Evolutionary conservation across 352 stramenopile species (phyloP), one percentile per base, ranked within the genome.

Genomic region (Pythium chondricola): DNA sequence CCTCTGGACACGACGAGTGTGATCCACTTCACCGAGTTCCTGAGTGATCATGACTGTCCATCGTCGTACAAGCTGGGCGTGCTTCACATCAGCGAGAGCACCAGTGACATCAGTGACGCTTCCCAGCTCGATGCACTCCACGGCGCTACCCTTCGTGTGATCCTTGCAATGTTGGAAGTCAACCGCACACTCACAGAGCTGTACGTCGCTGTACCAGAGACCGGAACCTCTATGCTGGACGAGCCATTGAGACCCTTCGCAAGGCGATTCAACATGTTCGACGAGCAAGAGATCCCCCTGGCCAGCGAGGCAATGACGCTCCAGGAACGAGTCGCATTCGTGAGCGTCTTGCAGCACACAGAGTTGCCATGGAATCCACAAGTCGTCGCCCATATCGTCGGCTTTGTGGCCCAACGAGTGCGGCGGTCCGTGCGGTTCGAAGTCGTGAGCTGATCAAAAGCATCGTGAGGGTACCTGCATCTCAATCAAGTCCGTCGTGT

Each of bases 391-490:
- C 14, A 49, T 16, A 17, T 58, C 29, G 33, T 36, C 0, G 17
- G 4, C 2, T 58, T 52, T 38, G 51, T 43, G 9, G 36, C 41
- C 4, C 50, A 47, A 18, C 41, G 50, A 1, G 40, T 52, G 5
- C 42, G 41, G 9, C 50, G 50, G 6, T 58, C 50, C 0, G 50
- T 58, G 14, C 33, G 50, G n/a, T 58, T 48, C 27, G 50, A 58
- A 9, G 30, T 58, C 5, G 29, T 52, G 18, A 47, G 37, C 40
- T 21, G n/a, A 41, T n/a, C n/a, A n/a, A n/a, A n/a, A n/a, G n/a
- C n/a, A n/a, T n/a, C n/a, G n/a, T n/a, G n/a, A n/a, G n/a, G n/a
- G n/a, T n/a, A n/a, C n/a, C n/a, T n/a, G n/a, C n/a, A n/a, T n/a
- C n/a, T n/a, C n/a, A n/a, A n/a, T n/a, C n/a, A n/a, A n/a, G n/a